These are phyloP conservation scores for Alternaria sp. DNA, from an alignment of 2,329 filamentous ascomycete species.

Conservation along the genomic window DNA sequence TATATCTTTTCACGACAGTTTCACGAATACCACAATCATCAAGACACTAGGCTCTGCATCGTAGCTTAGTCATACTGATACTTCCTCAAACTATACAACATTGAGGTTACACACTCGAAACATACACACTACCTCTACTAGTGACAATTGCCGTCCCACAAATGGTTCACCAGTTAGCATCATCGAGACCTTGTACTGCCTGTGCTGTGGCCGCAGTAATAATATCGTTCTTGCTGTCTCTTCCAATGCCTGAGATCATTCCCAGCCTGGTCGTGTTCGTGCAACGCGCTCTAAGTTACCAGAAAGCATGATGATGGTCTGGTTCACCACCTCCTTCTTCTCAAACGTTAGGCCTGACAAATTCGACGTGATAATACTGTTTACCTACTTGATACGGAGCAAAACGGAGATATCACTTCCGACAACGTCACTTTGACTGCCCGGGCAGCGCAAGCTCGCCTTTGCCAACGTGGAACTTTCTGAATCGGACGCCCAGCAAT, in stretches of 20 bases:
- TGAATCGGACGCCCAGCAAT: background rate
- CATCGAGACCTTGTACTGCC: fast-evolving
- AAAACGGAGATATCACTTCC: fast-evolving
- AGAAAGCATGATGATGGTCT: fast-evolving
- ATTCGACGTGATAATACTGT: background rate
- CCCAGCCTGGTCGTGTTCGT: fast-evolving
- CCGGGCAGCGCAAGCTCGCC: background rate
- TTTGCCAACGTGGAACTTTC: background rate
- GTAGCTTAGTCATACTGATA: background rate
- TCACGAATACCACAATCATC: background rate
- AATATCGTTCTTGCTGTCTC: background rate
- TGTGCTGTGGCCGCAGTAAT: too few relatives aligned
- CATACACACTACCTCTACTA: background rate
- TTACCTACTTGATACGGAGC: background rate
- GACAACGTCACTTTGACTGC: background rate
- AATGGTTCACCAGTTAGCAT: background rate
- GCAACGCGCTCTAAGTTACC: background rate
- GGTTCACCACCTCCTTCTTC: fast-evolving
- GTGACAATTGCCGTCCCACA: background rate
- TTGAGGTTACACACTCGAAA: fast-evolving
- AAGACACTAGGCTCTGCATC: background rate
- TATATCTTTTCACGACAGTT: background rate
- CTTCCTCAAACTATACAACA: too few relatives aligned
- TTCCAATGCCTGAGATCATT: background rate
- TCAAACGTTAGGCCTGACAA: fast-evolving